These are phyloP conservation scores for Cordyceps fumosorosea DNA, from an alignment of 2,329 filamentous ascomycete genomes.

Conservation along the genomic window DNA sequence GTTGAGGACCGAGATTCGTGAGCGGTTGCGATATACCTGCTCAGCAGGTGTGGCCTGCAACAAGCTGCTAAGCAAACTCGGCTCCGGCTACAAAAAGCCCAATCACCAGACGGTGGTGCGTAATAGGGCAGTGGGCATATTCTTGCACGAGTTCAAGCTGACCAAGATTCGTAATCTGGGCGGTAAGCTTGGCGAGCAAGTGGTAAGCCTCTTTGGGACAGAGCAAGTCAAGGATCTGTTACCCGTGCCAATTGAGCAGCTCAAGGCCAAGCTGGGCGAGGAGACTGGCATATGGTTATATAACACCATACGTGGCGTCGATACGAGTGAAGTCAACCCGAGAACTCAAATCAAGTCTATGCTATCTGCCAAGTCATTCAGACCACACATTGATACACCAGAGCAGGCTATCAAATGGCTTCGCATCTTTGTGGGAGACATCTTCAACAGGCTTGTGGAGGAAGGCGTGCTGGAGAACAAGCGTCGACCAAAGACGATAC, in stretches of 20 bases:
- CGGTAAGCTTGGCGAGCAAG: constrained; percentile 85
- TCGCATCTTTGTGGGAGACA: constrained; percentile 84
- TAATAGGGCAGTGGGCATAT: constrained; percentile 71
- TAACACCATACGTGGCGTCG: constrained; percentile 76
- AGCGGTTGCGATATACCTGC: constrained; percentile 78
- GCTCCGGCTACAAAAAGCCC: constrained; percentile 86
- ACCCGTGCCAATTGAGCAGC: constrained; percentile 62
- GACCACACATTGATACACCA: constrained; percentile 69
- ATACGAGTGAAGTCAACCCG: constrained; percentile 81
- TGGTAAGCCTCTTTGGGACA: constrained; percentile 73
- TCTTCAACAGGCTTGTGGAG: constrained; percentile 81
- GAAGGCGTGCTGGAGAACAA: constrained; percentile 86
- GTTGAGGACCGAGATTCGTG: constrained; percentile 62
- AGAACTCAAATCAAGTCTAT: constrained; percentile 94
- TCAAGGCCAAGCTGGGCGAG: constrained; percentile 72
- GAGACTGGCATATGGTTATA: constrained; percentile 84
- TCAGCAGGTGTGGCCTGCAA: constrained; percentile 84
- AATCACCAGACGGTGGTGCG: constrained; percentile 92
- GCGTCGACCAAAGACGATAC: constrained; percentile 77
- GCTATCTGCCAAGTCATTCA: constrained; percentile 93
- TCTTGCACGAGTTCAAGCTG: constrained; percentile 80
- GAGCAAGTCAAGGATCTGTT: constrained; percentile 73
- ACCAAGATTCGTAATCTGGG: constrained; percentile 94
- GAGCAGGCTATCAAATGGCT: constrained; percentile 83
- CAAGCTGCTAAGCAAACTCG: constrained; percentile 93